Conservation (phyloP, 164 flowering plant species). For the Taxillus chinensis region DNA sequence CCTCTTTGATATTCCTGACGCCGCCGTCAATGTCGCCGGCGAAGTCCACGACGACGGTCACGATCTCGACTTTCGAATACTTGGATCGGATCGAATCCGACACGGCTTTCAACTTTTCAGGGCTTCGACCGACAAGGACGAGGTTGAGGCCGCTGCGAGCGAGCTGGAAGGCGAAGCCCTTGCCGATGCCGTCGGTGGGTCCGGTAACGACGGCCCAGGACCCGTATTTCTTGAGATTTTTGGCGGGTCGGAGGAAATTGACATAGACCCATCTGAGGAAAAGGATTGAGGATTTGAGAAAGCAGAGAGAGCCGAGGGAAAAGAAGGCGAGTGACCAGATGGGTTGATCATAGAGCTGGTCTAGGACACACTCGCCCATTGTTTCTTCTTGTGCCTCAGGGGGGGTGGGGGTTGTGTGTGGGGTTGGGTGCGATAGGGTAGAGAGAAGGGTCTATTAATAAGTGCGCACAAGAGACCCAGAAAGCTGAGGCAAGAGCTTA, state of each 20-base stretch:
- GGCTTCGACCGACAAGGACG: conserved; percentile 67
- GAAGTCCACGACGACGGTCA: conserved; percentile 69
- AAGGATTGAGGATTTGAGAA: conserved; percentile 18
- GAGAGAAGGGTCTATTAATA: too few species aligned
- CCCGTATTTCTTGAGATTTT: conserved; percentile 76
- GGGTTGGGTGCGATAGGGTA: background rate
- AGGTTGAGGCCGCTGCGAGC: conserved; percentile 73
- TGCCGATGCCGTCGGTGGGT: conserved; percentile 93
- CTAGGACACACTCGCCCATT: background rate
- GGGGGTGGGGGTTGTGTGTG: too few species aligned
- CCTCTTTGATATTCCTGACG: conserved; percentile 38
- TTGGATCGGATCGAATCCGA: conserved; percentile 40
- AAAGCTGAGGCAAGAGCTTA: too few species aligned
- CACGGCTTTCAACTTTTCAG: conserved; percentile 54
- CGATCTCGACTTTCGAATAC: conserved; percentile 37
- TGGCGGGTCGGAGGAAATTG: conserved; percentile 62
- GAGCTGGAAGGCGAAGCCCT: conserved; percentile 67
- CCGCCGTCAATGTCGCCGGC: conserved; percentile 63
- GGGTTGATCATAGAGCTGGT: conserved; percentile 7
- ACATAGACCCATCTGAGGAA: conserved; percentile 61
- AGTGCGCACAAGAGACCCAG: too few species aligned
- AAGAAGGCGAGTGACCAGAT: conserved; percentile 37
- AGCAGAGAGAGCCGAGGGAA: conserved; percentile 36
- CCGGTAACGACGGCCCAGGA: conserved; percentile 96
- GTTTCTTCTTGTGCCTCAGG: too few species aligned